These are phyloP conservation scores for Eucalyptus decipiens DNA, from an alignment of 345 rosid species.

Conservation along the genomic window DNA sequence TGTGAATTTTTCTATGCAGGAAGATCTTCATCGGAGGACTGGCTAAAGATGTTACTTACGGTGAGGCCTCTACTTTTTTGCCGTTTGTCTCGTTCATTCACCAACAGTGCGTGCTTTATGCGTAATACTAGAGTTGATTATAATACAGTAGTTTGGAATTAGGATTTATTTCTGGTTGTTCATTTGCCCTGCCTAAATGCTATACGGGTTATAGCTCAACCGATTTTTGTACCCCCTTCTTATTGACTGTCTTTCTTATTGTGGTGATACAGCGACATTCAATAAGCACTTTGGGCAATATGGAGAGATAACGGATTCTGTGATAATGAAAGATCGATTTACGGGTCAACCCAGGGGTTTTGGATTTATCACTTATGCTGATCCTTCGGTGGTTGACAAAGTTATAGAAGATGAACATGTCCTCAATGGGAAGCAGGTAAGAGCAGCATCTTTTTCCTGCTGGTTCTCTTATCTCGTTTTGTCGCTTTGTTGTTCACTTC, in stretches of 20 bases:
- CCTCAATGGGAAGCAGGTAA: slow-evolving; percentile 83
- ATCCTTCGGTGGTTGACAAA: slow-evolving; percentile 77
- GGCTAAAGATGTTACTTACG: slow-evolving; percentile 57
- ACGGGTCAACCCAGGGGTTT: slow-evolving; percentile 87
- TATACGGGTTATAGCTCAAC: background rate
- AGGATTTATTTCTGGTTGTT: background rate
- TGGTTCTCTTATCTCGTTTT: background rate
- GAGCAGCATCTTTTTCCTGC: background rate
- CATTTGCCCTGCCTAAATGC: background rate
- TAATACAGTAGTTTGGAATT: background rate
- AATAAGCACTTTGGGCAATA: slow-evolving; percentile 68
- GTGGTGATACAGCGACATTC: slow-evolving; percentile 34
- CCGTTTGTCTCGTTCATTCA: background rate
- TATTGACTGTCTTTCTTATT: background rate
- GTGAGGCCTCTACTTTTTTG: slow-evolving; percentile 10
- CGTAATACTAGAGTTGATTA: background rate
- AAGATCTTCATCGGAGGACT: slow-evolving; percentile 88
- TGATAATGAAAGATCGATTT: slow-evolving; percentile 85
- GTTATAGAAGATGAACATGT: slow-evolving; percentile 69
- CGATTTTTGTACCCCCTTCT: background rate
- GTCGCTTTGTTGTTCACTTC: background rate
- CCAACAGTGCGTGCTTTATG: background rate
- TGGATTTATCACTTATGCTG: slow-evolving; percentile 86
- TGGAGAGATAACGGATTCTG: slow-evolving; percentile 83
- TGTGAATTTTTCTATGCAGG: slow-evolving; percentile 14